These are phyloP conservation scores for Tolypocladium guangdongense DNA, from an alignment of 2,329 filamentous ascomycete species.

Conservation along the genomic window DNA sequence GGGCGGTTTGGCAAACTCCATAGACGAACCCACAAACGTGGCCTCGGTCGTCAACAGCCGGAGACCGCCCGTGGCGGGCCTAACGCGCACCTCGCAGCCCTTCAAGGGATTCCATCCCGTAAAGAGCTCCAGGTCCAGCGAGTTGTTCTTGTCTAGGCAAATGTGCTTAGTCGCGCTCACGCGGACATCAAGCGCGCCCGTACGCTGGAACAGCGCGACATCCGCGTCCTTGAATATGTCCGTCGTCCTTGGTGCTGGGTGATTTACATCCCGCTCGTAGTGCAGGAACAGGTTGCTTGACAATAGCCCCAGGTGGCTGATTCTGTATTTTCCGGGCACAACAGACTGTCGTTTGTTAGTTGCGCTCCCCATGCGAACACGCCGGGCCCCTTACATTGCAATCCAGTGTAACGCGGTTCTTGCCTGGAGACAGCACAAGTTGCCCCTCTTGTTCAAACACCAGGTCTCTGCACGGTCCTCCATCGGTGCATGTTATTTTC, in stretches of 20 bases:
- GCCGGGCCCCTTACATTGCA: constrained; percentile 20
- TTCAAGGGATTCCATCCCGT: constrained; percentile 64
- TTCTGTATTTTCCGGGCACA: constrained; percentile 62
- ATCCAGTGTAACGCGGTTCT: constrained; percentile 26
- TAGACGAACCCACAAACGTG: constrained; percentile 30
- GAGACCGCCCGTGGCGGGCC: constrained; percentile 54
- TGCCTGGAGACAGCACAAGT: constrained; percentile 33
- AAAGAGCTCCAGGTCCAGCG: constrained; percentile 60
- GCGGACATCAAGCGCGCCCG: constrained; percentile 56
- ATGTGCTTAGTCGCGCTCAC: constrained; percentile 58
- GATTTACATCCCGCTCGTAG: constrained; percentile 48
- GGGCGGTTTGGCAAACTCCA: constrained; percentile 35
- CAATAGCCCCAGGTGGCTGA: constrained; percentile 59
- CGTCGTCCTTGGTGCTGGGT: constrained; percentile 32
- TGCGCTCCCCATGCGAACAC: not conserved
- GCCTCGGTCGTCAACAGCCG: constrained; percentile 52
- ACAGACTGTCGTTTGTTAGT: constrained; percentile 37
- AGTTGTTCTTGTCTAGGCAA: constrained; percentile 69
- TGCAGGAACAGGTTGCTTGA: constrained; percentile 53
- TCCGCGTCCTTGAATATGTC: constrained; percentile 48
- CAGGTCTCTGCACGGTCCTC: constrained; percentile 50
- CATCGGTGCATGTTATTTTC: constrained; percentile 44
- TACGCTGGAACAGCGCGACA: constrained; percentile 63
- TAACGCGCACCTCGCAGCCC: constrained; percentile 49
- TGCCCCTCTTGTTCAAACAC: constrained; percentile 17